These are phyloP conservation scores for Cutaneotrichosporon daszewskae DNA, from an alignment of 1,284 basidiomycete species.

Conservation along the genomic window DNA sequence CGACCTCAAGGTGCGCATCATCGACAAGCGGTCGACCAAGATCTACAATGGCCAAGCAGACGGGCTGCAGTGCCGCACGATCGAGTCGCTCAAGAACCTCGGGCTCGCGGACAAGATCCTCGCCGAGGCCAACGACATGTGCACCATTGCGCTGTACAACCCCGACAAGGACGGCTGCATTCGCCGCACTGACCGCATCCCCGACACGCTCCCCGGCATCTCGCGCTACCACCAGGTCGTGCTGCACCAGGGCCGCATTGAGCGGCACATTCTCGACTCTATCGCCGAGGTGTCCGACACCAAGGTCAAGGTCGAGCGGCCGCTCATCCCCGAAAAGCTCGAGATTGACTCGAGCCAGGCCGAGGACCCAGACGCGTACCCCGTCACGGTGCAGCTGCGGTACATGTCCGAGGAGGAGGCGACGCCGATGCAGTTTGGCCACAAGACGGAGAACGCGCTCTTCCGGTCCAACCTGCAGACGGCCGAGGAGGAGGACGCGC, in stretches of 20 bases:
- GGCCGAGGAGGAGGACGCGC: conserved; percentile 18
- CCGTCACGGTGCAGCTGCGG: conserved; percentile 12
- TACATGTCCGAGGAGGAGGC: conserved; percentile 18
- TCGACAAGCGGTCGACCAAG: conserved; percentile 22
- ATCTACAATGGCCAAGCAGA: conserved; percentile 20
- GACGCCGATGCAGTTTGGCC: conserved; percentile 15
- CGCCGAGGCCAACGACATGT: conserved; percentile 17
- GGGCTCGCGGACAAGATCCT: conserved; percentile 13
- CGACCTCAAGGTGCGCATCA: conserved; percentile 19
- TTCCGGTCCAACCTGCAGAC: conserved; percentile 16
- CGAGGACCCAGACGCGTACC: conserved; percentile 19
- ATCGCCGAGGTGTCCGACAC: conserved; percentile 12
- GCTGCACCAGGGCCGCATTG: conserved; percentile 18
- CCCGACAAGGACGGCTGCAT: conserved; percentile 17
- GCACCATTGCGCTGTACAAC: conserved; percentile 17
- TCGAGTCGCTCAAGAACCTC: conserved; percentile 17
- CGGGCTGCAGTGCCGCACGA: conserved; percentile 15
- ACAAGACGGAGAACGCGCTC: conserved; percentile 17
- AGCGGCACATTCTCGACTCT: conserved; percentile 18
- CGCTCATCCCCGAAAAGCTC: conserved; percentile 13
- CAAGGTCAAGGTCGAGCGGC: conserved; percentile 14
- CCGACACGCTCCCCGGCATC: conserved; percentile 19
- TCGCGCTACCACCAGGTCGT: conserved; percentile 20
- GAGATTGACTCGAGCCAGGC: conserved; percentile 14
- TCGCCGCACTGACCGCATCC: conserved; percentile 19